Base-by-base conservation (phyloP, 1,139 yeast species). In the Kodamaea fungicola region DNA sequence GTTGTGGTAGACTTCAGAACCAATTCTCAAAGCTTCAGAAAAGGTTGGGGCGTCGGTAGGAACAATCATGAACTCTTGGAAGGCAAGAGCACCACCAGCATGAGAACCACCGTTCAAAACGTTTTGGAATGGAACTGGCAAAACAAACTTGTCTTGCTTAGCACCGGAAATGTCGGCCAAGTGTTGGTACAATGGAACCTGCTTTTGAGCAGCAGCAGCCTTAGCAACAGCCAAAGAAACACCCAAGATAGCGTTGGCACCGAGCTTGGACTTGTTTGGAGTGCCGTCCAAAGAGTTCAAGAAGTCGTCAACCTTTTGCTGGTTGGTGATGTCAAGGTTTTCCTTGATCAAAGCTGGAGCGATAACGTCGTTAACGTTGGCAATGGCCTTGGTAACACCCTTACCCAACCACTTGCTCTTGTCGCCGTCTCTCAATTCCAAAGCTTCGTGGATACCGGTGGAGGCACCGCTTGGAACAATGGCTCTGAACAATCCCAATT, bases 31-130 rank as follows among this genome's bases (percentile, higher is more conserved):
- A 55, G 94, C 97, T 74, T 90, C 97, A 49, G 89, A 66, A 82
- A 89, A 90, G 49, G 90, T 62, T 56, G 79, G 74, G 57, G 95
- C 96, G 56, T 82, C 88, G 55, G 83, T 74, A 69, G 97, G 97
- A 51, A 86, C 96, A 73, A 90, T 86, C 97, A 90, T 89, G 77
- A 90, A 90, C 77, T 90, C 97, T 77, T 90, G 97, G 82, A 90
- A 82, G 57, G 97, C 97, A 55, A 90, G 78, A 62, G 90, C 85
- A 76, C 97, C 97, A 75, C 97, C 97, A 61, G 97, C 97, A 76
- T 90, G 97, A 62, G 95, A 83, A 70, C 97, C 97, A 78, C 97
- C 97, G 80, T 90, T 90, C 69, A 90, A 78, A 53, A 90, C 97
- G 74, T 90, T 90, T 76, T 86, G 92, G 88, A 88, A 87, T 54